Conservation (phyloP, 2,329 filamentous ascomycete species). For the Botrytis medusae region DNA sequence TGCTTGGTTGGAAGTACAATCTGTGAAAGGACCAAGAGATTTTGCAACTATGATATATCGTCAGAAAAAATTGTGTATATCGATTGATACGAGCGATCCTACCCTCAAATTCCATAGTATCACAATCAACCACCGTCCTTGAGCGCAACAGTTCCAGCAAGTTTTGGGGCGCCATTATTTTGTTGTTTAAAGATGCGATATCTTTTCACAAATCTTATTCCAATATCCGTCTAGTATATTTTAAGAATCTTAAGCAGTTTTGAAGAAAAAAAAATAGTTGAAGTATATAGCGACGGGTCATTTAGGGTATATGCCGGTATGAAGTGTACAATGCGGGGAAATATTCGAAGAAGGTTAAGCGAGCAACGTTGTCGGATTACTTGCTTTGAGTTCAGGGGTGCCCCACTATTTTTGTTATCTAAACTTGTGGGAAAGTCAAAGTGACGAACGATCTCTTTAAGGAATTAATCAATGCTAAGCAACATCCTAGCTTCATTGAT, state of each 20-base stretch:
- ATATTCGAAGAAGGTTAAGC: background rate
- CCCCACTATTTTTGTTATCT: background rate
- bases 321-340: conserved; percentile 6
- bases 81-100: background rate
- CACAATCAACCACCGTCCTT: conserved; percentile 50
- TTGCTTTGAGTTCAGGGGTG: background rate
- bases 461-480: background rate
- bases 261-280: background rate
- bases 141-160: conserved; percentile 47
- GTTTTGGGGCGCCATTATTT: conserved; percentile 30
- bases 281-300: background rate
- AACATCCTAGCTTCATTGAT: background rate
- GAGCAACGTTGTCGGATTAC: background rate
- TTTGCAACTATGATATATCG: conserved; percentile 43
- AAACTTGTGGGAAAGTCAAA: background rate
- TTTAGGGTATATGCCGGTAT: background rate
- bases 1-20: conserved; percentile 57
- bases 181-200: background rate
- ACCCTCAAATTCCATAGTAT: conserved; percentile 52
- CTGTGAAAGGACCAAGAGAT: conserved; percentile 49
- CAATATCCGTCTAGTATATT: no score
- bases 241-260: background rate
- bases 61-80: background rate
- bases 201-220: background rate
- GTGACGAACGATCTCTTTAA: background rate